A percentile compares a stretch with the other conserved stretches of the same genome.
Evolutionary conservation across 2,329 filamentous ascomycete species (phyloP).

Genomic region (Xylariaceae sp.): DNA sequence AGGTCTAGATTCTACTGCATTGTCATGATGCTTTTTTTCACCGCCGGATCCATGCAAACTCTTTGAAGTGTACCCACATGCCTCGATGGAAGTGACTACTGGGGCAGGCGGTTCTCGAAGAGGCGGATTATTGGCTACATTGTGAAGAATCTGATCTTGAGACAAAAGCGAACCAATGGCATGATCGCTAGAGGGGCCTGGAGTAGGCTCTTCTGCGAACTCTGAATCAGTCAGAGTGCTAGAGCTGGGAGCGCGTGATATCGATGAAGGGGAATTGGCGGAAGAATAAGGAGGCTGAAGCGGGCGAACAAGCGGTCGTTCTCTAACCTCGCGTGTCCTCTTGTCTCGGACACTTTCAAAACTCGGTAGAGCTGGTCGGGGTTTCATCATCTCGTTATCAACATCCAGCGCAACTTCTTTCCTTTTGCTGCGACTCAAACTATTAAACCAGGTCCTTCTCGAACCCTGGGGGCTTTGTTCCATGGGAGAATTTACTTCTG

Average conservation of each 20-base stretch:
- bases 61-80: conserved; percentile 58
- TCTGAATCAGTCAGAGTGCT: conserved; percentile 22
- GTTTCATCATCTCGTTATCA: conserved; percentile 65
- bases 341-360: conserved; percentile 69
- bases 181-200: conserved; percentile 55
- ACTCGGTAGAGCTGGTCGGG: conserved; percentile 65
- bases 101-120: conserved; percentile 62
- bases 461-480: conserved; percentile 35
- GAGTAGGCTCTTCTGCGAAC: conserved; percentile 31
- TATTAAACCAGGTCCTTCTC: conserved; percentile 49
- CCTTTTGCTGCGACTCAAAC: conserved; percentile 44
- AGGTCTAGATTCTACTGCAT: conserved; percentile 15
- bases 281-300: conserved; percentile 34
- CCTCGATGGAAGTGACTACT: conserved; percentile 64
- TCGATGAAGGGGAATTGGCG: conserved; percentile 26
- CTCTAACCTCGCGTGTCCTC: conserved; percentile 48
- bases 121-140: conserved; percentile 51
- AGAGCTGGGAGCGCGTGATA: conserved; percentile 22
- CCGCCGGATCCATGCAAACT: conserved; percentile 41
- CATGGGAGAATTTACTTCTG: conserved; percentile 37
- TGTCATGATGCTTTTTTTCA: conserved; percentile 31
- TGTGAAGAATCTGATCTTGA: conserved; percentile 48
- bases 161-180: conserved; percentile 50
- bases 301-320: conserved; percentile 54
- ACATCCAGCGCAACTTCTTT: conserved; percentile 45